Evolutionary conservation across 2,329 filamentous ascomycete species (phyloP), one percentile per base, ranked within the genome.

Genomic region (Leptographium wingfieldii): DNA sequence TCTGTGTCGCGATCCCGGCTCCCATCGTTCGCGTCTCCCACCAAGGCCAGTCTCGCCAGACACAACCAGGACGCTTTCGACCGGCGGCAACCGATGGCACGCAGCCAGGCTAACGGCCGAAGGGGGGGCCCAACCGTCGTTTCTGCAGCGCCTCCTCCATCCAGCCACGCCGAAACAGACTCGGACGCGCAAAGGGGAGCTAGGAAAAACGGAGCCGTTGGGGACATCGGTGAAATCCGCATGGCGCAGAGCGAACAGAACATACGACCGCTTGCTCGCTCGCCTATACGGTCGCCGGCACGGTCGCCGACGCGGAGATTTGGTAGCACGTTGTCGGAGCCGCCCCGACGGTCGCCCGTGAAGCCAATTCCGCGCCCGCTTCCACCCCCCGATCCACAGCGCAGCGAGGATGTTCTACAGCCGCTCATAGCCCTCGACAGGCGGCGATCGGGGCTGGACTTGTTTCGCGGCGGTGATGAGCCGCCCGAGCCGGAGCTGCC

Each of bases 11-110:
- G 62, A 48, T 60, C 58, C 38, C 65, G 67, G 55, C 77, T 77
- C 1, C 77, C 80, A 0, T 86, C 84, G 0, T 87, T 84, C 67
- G 81, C 81, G 59, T 86, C 84, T n/a, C 84, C 86, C 0, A 87
- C 84, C 0, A 82, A 78, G 67, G 77, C 84, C 14, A 88, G 83
- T 66, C 71, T 87, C 16, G 76, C 83, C 60, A 79, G 81, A 63
- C 78, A 81, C 55, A 81, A 86, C 62, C 81, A 84, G 0, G 78
- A 83, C 12, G 74, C 85, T 7, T 70, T 85, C 40, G 74, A 77
- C 63, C 69, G 73, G 67, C 66, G 73, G 68, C 72, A 66, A 65
- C 67, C 72, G 51, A 61, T 71, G 62, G 70, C 63, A 29, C 63
- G 51, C 33, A 46, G 19, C 52, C 56, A 58, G 5, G n/a, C 12